phyloP scores from a whole-genome alignment of 1,284 basidiomycete species.

The Tilletiaria anomala region DNA sequence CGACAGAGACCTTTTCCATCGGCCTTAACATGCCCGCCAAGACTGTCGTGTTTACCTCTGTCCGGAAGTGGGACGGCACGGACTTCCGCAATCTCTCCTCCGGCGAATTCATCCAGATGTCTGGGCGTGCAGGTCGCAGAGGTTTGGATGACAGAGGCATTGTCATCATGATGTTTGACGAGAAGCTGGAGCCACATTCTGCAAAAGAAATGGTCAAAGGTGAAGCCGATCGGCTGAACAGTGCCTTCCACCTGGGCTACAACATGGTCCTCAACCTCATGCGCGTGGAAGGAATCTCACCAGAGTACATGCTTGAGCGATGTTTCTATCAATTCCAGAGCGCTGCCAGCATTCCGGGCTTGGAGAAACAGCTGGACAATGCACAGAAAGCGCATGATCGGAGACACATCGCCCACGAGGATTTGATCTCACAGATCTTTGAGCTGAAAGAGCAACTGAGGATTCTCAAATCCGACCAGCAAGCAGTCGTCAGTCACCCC shows the following conservation, averaged over 20 bases:
- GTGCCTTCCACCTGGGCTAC: constrained; percentile 96
- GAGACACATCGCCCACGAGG: constrained; percentile 68
- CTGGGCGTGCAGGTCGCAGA: constrained; percentile 88
- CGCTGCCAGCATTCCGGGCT: constrained; percentile 66
- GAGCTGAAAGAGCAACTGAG: constrained; percentile 83
- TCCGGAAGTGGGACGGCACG: constrained; percentile 88
- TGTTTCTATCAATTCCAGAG: constrained; percentile 99
- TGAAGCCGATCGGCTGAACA: constrained; percentile 89
- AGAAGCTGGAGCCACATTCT: constrained; percentile 79
- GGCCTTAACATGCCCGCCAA: constrained; percentile 99
- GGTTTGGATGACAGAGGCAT: constrained; percentile 97
- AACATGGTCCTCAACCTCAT: constrained; percentile 99
- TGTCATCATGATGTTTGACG: constrained; percentile 99
- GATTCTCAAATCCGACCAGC: constrained; percentile 69
- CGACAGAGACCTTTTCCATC: constrained; percentile 98
- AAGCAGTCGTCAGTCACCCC: constrained; percentile 83
- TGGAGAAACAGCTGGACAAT: constrained; percentile 67
- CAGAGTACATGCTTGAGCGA: constrained; percentile 93
- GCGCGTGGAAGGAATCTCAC: constrained; percentile 95
- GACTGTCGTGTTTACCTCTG: constrained; percentile 92
- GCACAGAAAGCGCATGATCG: constrained; percentile 58
- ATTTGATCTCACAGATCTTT: constrained; percentile 71
- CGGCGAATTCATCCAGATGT: constrained; percentile 60
- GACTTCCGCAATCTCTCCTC: constrained; percentile 69
- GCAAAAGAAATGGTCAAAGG: constrained; percentile 98